Evolutionary conservation across 805 yeast species (phyloP).

Genomic region (Lachancea sp.): DNA sequence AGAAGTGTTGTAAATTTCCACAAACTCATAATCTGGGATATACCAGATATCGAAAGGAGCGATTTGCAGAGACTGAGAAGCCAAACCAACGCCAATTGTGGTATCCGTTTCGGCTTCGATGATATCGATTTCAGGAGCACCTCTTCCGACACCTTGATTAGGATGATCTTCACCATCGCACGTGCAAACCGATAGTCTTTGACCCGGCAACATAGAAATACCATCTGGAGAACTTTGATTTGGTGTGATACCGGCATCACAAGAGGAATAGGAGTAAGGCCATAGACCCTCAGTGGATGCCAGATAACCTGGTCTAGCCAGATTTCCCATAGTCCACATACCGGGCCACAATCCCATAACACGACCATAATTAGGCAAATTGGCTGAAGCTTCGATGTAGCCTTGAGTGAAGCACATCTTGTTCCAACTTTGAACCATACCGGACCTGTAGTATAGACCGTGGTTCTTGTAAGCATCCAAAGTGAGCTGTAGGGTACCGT

Average conservation of each 20-base stretch:
- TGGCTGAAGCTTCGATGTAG: constrained; percentile 63
- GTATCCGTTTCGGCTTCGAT: constrained; percentile 77
- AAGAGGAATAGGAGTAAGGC: constrained; percentile 84
- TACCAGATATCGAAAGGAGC: constrained; percentile 97
- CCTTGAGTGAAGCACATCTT: constrained; percentile 87
- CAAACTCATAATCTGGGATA: constrained; percentile 75
- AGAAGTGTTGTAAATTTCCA: constrained; percentile 63
- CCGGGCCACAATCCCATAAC: constrained; percentile 94
- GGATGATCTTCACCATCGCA: constrained; percentile 86
- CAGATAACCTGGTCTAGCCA: constrained; percentile 85
- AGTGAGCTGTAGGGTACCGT: constrained; percentile 62
- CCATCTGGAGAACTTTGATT: constrained; percentile 91
- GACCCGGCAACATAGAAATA: constrained; percentile 80
- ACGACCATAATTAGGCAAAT: constrained; percentile 72
- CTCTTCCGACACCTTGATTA: constrained; percentile 79
- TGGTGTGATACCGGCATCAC: constrained; percentile 93
- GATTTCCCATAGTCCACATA: constrained; percentile 88
- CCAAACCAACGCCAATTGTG: constrained; percentile 53
- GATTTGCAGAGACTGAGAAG: constrained; percentile 86
- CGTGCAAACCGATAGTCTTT: constrained; percentile 66
- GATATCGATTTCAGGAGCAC: constrained; percentile 93
- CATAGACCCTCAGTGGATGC: constrained; percentile 89
- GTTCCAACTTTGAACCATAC: constrained; percentile 92
- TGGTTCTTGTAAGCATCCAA: constrained; percentile 83
- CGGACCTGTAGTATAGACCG: constrained; percentile 75